Percentiles rank a stretch among this genome's conserved stretches.
phyloP scores from a whole-genome alignment of 441 rosid species.

The Mallotus repandus region DNA sequence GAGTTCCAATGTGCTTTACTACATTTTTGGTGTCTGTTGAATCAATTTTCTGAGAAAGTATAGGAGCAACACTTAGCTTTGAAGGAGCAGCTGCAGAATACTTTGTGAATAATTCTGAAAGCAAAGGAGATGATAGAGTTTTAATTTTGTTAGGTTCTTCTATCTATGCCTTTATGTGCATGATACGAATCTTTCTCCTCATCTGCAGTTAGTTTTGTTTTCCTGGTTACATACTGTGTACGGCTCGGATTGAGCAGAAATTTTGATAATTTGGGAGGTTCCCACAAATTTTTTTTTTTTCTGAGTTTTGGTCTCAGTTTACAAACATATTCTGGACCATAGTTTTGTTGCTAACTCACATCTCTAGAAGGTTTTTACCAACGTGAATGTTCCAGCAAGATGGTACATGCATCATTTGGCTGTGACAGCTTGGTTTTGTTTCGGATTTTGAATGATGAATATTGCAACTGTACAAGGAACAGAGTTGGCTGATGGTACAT shows the following conservation, averaged over 20 bases:
- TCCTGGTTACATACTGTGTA: background rate
- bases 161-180: background rate
- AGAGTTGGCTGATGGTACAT: background rate
- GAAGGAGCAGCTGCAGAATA: conserved; percentile 1
- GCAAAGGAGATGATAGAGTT: conserved; percentile 9
- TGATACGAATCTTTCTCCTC: background rate
- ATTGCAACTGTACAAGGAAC: background rate
- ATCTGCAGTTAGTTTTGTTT: conserved; percentile 11
- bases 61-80: conserved; percentile 20
- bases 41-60: conserved; percentile 15
- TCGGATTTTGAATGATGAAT: background rate
- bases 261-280: conserved; percentile 15
- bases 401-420: background rate
- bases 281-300: background rate
- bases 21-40: background rate
- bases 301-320: conserved; percentile 33
- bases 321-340: background rate
- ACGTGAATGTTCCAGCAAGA: background rate
- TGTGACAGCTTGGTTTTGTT: background rate
- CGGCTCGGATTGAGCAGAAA: conserved; percentile 19
- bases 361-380: background rate
- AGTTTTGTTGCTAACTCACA: background rate
- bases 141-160: conserved; percentile 11
- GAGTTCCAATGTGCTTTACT: background rate
- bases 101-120: conserved; percentile 16